Conservation (phyloP, 1,284 basidiomycete genomes). For the Ceratobasidium sp. region DNA sequence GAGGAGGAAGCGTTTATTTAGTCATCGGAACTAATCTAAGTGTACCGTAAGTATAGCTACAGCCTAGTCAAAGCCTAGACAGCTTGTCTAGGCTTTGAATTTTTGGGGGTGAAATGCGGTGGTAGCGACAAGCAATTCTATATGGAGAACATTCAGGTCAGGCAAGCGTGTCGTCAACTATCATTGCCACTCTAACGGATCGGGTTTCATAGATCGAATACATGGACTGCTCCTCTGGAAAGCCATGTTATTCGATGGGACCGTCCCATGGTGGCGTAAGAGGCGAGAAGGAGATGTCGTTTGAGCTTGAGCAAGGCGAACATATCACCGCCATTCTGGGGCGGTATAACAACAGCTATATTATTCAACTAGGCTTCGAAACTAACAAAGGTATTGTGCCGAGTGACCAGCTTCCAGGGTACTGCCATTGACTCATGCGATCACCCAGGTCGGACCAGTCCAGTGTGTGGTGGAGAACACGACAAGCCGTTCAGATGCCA, state of each 20-base stretch:
- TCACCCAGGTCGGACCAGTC: neutral
- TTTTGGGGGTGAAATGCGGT: too few relatives aligned
- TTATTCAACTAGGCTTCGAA: conserved; percentile 15
- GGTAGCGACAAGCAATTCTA: too few relatives aligned
- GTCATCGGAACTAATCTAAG: too few relatives aligned
- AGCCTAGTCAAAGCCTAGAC: too few relatives aligned
- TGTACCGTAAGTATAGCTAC: too few relatives aligned
- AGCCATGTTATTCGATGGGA: neutral
- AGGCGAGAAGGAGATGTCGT: neutral
- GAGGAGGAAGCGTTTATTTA: too few relatives aligned
- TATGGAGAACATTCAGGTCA: conserved; percentile 26
- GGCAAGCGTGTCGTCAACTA: neutral
- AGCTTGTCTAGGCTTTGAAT: too few relatives aligned
- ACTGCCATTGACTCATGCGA: neutral
- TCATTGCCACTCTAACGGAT: neutral
- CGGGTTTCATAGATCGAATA: neutral
- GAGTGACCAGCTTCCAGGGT: neutral
- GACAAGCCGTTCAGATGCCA: neutral
- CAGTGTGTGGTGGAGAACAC: neutral
- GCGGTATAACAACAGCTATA: neutral
- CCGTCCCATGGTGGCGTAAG: neutral
- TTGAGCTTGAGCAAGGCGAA: conserved; percentile 18
- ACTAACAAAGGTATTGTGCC: conserved; percentile 1
- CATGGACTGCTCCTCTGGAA: neutral
- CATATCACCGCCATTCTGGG: conserved; percentile 19